Conservation (phyloP, 495 filamentous ascomycete species). For the Hypoxylon lenormandii region DNA sequence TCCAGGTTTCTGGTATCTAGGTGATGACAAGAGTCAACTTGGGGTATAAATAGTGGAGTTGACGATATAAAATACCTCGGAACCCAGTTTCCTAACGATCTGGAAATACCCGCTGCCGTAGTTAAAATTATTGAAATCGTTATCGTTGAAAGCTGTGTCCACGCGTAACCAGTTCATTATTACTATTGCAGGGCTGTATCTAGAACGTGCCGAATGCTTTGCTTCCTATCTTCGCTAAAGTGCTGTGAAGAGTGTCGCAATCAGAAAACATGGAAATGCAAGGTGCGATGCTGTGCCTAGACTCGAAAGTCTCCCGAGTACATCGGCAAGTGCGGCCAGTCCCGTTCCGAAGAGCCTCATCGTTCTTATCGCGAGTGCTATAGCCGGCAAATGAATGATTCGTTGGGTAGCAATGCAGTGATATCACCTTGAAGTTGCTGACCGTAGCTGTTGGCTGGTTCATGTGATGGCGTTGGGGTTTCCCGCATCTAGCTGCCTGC, state of each 20-base stretch:
- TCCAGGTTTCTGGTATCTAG: constrained; percentile 8
- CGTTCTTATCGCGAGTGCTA: background rate
- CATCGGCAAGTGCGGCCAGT: background rate
- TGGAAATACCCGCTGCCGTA: constrained; percentile 13
- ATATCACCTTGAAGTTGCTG: constrained; percentile 9
- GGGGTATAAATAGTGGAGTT: background rate
- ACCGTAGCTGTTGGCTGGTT: constrained; percentile 23
- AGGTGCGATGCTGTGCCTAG: background rate
- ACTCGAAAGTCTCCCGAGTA: background rate
- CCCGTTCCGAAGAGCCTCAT: constrained; percentile 25
- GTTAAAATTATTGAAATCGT: constrained; percentile 16
- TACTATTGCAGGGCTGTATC: background rate
- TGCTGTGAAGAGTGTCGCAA: background rate
- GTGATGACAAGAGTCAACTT: background rate
- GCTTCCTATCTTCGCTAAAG: background rate
- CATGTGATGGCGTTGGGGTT: constrained; percentile 3
- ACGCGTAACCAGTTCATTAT: constrained; percentile 24
- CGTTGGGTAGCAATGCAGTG: constrained; percentile 11
- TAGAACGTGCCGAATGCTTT: background rate
- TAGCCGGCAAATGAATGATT: constrained; percentile 20
- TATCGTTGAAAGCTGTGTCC: constrained; percentile 11
- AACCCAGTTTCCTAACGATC: constrained; percentile 15
- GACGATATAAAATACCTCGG: background rate
- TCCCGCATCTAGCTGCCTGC: background rate
- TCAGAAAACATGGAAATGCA: background rate